Evolutionary conservation across 768 basidiomycete species (phyloP).

Genomic region (Tephrocybe sp.): DNA sequence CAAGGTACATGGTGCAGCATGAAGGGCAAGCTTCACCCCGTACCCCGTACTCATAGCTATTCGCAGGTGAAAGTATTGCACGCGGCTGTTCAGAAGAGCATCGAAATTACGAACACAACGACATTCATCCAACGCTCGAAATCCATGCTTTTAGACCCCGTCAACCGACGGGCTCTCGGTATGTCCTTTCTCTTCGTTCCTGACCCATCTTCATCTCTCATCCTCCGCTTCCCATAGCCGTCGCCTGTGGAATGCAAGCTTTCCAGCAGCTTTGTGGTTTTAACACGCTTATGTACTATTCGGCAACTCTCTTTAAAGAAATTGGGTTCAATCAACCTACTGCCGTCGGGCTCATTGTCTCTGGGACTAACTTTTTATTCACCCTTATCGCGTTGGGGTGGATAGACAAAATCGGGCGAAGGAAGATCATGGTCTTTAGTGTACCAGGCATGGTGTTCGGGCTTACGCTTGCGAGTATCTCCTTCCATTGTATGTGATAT

Average conservation of each 20-base stretch:
- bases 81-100: slow-evolving; percentile 56
- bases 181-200: slow-evolving; percentile 20
- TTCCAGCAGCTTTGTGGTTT: slow-evolving; percentile 85
- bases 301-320: slow-evolving; percentile 74
- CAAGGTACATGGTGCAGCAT: slow-evolving; percentile 38
- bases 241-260: slow-evolving; percentile 79
- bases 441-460: slow-evolving; percentile 20
- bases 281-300: slow-evolving; percentile 77
- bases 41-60: background rate
- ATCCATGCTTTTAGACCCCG: slow-evolving; percentile 52
- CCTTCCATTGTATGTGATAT: slow-evolving; percentile 15
- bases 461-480: slow-evolving; percentile 18
- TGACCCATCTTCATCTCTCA: background rate
- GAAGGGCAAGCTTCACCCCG: background rate
- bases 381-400: slow-evolving; percentile 10
- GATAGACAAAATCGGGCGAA: slow-evolving; percentile 18
- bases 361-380: slow-evolving; percentile 53
- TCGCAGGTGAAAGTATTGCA: slow-evolving; percentile 55
- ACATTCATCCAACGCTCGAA: slow-evolving; percentile 54
- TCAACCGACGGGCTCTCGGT: slow-evolving; percentile 73
- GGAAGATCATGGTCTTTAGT: slow-evolving; percentile 20
- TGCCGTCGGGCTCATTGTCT: slow-evolving; percentile 75
- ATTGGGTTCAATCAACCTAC: slow-evolving; percentile 84
- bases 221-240: slow-evolving; percentile 36
- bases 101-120: slow-evolving; percentile 59